Evolutionary conservation across 2,329 filamentous ascomycete species (phyloP).

Genomic region (Dryadomyces quercus-mongolicae): DNA sequence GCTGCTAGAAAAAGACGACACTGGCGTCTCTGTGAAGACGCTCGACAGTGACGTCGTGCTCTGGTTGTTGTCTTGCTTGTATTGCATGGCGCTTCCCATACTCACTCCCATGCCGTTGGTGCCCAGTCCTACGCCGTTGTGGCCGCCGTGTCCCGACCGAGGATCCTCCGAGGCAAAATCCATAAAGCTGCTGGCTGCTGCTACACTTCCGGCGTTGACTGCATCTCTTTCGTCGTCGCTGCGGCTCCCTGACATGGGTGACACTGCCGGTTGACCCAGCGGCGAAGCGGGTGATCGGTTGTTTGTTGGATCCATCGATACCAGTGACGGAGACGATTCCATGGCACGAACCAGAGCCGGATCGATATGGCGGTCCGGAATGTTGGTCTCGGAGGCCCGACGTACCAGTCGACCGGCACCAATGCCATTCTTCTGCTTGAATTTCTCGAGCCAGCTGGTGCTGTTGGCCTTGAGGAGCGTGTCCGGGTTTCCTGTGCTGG

Average conservation of each 20-base stretch:
- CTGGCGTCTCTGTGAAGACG: slow-evolving; percentile 49
- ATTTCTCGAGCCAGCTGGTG: slow-evolving; percentile 79
- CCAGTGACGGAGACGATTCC: slow-evolving; percentile 34
- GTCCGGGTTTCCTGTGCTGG: slow-evolving; percentile 56
- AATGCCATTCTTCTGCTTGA: slow-evolving; percentile 75
- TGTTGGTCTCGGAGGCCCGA: slow-evolving; percentile 55
- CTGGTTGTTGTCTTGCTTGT: slow-evolving; percentile 54
- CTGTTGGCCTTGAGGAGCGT: slow-evolving; percentile 60
- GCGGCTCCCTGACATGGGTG: slow-evolving; percentile 56
- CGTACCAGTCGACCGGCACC: slow-evolving; percentile 33
- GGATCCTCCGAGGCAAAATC: neutral
- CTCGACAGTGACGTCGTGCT: slow-evolving; percentile 56
- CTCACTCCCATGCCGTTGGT: neutral
- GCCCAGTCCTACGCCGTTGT: neutral
- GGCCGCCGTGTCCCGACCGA: no score
- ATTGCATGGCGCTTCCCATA: slow-evolving; percentile 16
- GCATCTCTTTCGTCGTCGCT: slow-evolving; percentile 47
- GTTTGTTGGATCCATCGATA: slow-evolving; percentile 30
- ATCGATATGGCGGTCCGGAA: slow-evolving; percentile 52
- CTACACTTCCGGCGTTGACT: no score
- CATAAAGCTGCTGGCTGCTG: neutral
- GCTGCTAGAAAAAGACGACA: slow-evolving; percentile 57
- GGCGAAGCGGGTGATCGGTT: slow-evolving; percentile 65
- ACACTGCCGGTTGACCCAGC: slow-evolving; percentile 49
- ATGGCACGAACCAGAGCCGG: slow-evolving; percentile 9